A percentile compares a stretch with the other conserved stretches of the same genome.
phyloP scores from a whole-genome alignment of 352 stramenopile species.

The Pythium volutum region DNA sequence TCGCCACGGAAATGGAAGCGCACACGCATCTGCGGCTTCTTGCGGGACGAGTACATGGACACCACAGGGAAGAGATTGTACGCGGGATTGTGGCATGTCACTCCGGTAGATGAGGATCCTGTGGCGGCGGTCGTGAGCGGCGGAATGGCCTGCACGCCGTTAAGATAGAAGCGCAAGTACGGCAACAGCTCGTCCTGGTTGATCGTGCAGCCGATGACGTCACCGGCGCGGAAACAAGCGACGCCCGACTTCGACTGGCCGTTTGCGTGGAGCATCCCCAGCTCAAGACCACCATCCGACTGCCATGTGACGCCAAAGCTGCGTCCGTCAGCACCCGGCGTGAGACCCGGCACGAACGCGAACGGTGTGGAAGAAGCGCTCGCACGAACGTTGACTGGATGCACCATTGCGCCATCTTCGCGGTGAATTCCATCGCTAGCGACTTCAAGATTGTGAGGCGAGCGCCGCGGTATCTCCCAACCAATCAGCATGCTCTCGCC shows the following conservation, averaged over 20 bases:
- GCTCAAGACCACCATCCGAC: constrained; percentile 64
- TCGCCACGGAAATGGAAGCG: constrained; percentile 74
- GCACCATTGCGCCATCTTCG: neutral
- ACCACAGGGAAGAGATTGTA: constrained; percentile 64
- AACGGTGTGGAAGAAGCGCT: neutral
- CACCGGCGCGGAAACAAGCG: constrained; percentile 58
- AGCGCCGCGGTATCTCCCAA: constrained; percentile 59
- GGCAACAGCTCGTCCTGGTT: constrained; percentile 67
- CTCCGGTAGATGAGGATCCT: constrained; percentile 13
- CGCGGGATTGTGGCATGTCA: constrained; percentile 53
- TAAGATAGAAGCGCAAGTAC: constrained; percentile 72
- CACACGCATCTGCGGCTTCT: constrained; percentile 67
- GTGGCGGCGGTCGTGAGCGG: constrained; percentile 11
- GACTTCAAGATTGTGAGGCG: neutral
- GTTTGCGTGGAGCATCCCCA: constrained; percentile 73
- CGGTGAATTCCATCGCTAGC: neutral
- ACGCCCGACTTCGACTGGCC: constrained; percentile 62
- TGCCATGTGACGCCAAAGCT: constrained; percentile 77
- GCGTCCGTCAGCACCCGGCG: constrained; percentile 42
- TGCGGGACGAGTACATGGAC: constrained; percentile 75
- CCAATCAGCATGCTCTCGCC: constrained; percentile 73
- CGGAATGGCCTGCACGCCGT: constrained; percentile 65
- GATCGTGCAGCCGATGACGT: constrained; percentile 75
- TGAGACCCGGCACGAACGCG: constrained; percentile 55
- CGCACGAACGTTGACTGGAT: neutral